Conservation (phyloP, 352 stramenopile genomes). For the Phytophthora litchii region DNA sequence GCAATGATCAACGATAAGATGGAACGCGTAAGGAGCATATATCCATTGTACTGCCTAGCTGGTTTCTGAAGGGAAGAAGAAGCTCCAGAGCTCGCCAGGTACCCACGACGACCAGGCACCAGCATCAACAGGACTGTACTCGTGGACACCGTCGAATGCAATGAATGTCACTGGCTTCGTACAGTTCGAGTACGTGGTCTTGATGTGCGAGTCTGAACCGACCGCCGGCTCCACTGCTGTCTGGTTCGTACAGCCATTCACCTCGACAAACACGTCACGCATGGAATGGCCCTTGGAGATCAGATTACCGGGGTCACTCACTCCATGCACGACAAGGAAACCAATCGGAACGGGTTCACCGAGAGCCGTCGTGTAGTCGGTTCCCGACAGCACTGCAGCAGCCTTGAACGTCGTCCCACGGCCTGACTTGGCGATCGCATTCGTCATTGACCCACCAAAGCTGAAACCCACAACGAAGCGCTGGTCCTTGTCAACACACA, state of each 20-base stretch:
- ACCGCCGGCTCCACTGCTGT: constrained; percentile 21
- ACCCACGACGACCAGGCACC: constrained; percentile 27
- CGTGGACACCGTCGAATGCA: constrained; percentile 42
- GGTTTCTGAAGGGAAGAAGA: constrained; percentile 28
- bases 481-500: constrained; percentile 40
- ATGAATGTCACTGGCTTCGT: constrained; percentile 32
- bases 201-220: constrained; percentile 40
- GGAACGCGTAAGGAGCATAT: too few relatives aligned
- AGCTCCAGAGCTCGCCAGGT: constrained; percentile 31
- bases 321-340: constrained; percentile 30
- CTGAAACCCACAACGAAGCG: constrained; percentile 48
- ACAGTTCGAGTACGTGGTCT: constrained; percentile 44
- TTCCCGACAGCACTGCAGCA: constrained; percentile 30
- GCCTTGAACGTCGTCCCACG: constrained; percentile 31
- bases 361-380: constrained; percentile 26
- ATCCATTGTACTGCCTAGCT: not conserved
- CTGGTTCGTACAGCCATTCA: constrained; percentile 38
- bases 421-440: constrained; percentile 31
- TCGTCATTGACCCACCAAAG: constrained; percentile 36
- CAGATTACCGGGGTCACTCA: constrained; percentile 35
- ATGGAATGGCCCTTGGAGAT: constrained; percentile 29
- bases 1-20: too few relatives aligned
- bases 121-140: constrained; percentile 31
- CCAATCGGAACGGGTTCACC: constrained; percentile 29
- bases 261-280: constrained; percentile 36